phyloP scores from a whole-genome alignment of 306 rosid species.

The Cicer chorassanicum region DNA sequence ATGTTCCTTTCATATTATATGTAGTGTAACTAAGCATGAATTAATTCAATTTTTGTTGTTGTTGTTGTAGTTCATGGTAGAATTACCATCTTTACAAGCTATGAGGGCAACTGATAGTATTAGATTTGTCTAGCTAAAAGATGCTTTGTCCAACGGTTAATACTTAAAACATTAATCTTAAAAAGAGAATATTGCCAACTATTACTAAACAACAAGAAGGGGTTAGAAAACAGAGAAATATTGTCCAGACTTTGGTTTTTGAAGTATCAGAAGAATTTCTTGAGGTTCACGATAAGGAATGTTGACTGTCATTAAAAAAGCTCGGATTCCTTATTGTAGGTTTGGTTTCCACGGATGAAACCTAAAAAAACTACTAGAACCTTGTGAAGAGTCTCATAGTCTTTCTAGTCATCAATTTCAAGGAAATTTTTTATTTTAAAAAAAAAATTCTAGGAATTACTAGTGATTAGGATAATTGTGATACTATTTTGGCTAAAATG shows the following conservation, averaged over 20 bases:
- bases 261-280: constrained; percentile 23
- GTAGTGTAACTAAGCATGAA: constrained; percentile 19
- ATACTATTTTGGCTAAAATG: constrained; percentile 1
- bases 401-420: constrained; percentile 13
- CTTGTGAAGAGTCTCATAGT: constrained; percentile 31
- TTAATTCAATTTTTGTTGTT: not conserved
- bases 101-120: too few species aligned
- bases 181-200: too few species aligned
- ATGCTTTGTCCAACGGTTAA: too few species aligned
- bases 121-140: too few species aligned
- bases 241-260: not conserved
- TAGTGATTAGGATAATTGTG: not conserved
- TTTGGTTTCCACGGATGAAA: constrained; percentile 14
- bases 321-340: not conserved
- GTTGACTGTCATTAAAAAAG: not conserved
- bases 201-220: constrained; percentile 23
- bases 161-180: too few species aligned
- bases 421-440: not conserved
- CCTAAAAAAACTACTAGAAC: not conserved
- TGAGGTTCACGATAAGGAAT: constrained; percentile 28
- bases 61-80: too few species aligned
- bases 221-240: constrained; percentile 1
- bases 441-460: too few species aligned
- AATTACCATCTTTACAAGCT: too few species aligned
- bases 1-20: constrained; percentile 3